phyloP scores from a whole-genome alignment of 1,284 basidiomycete genomes.

The Meira nashicola region DNA sequence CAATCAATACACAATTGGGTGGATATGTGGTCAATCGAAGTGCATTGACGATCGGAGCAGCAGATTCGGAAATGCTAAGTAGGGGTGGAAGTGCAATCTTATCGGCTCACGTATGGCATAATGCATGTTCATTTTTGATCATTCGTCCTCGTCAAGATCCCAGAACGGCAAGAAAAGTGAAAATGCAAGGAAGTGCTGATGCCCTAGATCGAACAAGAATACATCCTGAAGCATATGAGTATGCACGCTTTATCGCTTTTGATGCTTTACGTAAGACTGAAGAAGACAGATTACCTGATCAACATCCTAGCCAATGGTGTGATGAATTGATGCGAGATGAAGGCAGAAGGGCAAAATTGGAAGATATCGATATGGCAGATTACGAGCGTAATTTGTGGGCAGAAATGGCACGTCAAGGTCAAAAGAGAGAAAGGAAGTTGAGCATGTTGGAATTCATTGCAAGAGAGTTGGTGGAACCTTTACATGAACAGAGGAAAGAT shows the following conservation, averaged over 20 bases:
- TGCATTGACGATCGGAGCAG: constrained; percentile 8
- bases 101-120: constrained; percentile 41
- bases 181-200: constrained; percentile 64
- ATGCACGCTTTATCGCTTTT: constrained; percentile 96
- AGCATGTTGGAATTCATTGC: constrained; percentile 82
- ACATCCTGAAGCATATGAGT: constrained; percentile 95
- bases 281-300: constrained; percentile 44
- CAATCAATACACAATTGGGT: constrained; percentile 40
- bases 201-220: constrained; percentile 92
- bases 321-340: constrained; percentile 74
- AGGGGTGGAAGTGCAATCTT: constrained; percentile 26
- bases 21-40: constrained; percentile 45
- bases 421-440: constrained; percentile 61
- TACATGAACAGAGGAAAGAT: constrained; percentile 68
- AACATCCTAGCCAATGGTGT: constrained; percentile 44
- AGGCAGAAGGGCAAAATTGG: constrained; percentile 74
- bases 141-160: constrained; percentile 60
- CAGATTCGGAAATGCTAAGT: constrained; percentile 23
- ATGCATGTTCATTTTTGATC: constrained; percentile 68
- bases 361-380: constrained; percentile 89
- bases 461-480: constrained; percentile 79
- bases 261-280: constrained; percentile 77
- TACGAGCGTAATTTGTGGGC: constrained; percentile 59
- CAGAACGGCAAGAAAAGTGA: background rate
- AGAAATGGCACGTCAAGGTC: constrained; percentile 4